Conservation (phyloP, 2,329 filamentous ascomycete genomes). For the Botrytis medusae region DNA sequence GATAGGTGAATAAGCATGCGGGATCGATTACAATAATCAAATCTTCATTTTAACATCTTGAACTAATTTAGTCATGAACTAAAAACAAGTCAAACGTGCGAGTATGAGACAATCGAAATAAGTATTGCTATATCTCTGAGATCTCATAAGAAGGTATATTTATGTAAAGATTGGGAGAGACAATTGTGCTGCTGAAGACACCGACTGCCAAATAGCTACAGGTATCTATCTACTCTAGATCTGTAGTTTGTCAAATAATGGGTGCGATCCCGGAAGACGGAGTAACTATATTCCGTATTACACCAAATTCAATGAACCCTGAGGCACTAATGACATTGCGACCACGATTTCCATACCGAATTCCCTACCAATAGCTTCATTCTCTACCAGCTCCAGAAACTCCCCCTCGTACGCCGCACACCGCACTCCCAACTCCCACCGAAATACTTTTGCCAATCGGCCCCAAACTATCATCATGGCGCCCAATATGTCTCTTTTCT, state of each 20-base stretch:
- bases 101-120: background rate
- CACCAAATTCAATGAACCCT: background rate
- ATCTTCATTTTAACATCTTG: background rate
- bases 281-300: background rate
- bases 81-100: background rate
- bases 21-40: background rate
- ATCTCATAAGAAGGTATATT: background rate
- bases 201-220: background rate
- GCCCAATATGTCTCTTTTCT: slow-evolving; percentile 72
- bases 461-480: slow-evolving; percentile 54
- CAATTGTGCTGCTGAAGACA: background rate
- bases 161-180: background rate
- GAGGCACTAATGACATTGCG: slow-evolving; percentile 15
- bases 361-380: slow-evolving; percentile 20
- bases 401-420: background rate
- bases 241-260: background rate
- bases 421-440: background rate
- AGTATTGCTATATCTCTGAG: background rate
- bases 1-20: background rate
- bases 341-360: slow-evolving; percentile 23
- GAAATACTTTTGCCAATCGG: background rate
- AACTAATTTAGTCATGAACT: background rate
- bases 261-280: background rate
- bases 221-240: background rate
- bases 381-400: slow-evolving; percentile 1